A percentile compares a stretch with the other conserved stretches of the same genome.
Conservation (phyloP, 2,329 filamentous ascomycete species). For the Phaeoacremonium minimum region DNA sequence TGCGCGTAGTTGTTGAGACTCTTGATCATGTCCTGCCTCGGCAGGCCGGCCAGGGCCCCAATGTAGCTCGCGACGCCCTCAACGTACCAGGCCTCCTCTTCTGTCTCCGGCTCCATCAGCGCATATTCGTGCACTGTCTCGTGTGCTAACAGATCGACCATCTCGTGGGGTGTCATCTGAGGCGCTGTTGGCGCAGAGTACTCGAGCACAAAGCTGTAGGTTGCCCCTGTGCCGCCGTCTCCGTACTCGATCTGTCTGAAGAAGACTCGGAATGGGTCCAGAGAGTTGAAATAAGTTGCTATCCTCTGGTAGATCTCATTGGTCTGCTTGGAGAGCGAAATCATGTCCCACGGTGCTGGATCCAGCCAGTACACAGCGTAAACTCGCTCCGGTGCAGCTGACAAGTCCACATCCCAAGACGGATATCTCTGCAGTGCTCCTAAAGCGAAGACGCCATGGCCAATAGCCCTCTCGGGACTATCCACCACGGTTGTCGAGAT, state of each 20-base stretch:
- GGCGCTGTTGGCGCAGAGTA: conserved; percentile 3
- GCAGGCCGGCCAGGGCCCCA: conserved; percentile 6
- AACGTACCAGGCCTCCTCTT: conserved; percentile 5
- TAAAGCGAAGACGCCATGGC: conserved; percentile 4
- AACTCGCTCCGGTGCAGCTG: neutral
- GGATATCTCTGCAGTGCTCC: conserved; percentile 4
- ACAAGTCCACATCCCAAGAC: neutral
- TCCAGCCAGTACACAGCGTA: conserved; percentile 6
- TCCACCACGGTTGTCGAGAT: neutral
- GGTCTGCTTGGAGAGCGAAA: conserved; percentile 1
- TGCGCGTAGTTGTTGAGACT: conserved; percentile 9
- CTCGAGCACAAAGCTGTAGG: conserved; percentile 6
- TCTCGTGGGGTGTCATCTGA: neutral
- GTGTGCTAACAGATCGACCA: conserved; percentile 8
- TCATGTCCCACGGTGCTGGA: conserved; percentile 3
- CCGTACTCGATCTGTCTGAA: conserved; percentile 4
- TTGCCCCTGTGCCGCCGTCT: conserved; percentile 2
- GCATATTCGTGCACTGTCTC: conserved; percentile 10
- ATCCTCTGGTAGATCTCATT: conserved; percentile 3
- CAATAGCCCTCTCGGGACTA: conserved; percentile 1
- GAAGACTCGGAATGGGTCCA: conserved; percentile 6
- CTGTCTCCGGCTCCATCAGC: conserved; percentile 4
- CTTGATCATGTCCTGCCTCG: conserved; percentile 3
- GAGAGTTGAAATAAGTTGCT: conserved; percentile 1
- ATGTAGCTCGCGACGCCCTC: conserved; percentile 9